Conservation (phyloP, 768 basidiomycete genomes). For the Steccherinum ochraceum region DNA sequence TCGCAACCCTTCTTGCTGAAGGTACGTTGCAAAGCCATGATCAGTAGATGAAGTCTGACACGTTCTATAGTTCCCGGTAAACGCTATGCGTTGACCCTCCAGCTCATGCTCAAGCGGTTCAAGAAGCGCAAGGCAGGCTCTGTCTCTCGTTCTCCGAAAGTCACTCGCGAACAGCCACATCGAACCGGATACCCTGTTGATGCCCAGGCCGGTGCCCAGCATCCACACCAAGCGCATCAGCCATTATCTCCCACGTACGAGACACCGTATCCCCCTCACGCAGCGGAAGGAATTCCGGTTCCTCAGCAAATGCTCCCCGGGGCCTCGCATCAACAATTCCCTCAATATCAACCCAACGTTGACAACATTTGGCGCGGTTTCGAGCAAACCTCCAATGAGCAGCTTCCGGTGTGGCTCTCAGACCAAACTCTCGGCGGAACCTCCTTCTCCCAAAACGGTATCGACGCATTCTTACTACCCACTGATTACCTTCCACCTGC, state of each 20-base stretch:
- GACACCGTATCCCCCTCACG: conserved; percentile 26
- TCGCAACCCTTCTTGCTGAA: conserved; percentile 70
- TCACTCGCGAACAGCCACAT: conserved; percentile 42
- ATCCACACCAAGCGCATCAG: conserved; percentile 19
- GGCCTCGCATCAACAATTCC: conserved; percentile 18
- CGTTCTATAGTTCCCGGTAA: conserved; percentile 72
- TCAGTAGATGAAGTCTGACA: conserved; percentile 18
- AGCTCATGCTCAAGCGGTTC: conserved; percentile 80
- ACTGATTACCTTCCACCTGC: conserved; percentile 64
- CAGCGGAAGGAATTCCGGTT: conserved; percentile 21
- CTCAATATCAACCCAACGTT: conserved; percentile 27
- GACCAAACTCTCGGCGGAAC: conserved; percentile 76
- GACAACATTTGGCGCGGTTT: conserved; percentile 76
- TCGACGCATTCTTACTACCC: conserved; percentile 81
- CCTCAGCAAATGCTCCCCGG: conserved; percentile 22
- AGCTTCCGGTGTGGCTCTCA: conserved; percentile 81
- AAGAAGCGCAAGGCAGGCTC: conserved; percentile 54
- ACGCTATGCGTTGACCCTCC: conserved; percentile 85
- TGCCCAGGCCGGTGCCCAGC: conserved; percentile 27
- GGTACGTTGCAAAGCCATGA: conserved; percentile 41
- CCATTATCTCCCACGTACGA: conserved; percentile 57
- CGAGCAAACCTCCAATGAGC: conserved; percentile 64
- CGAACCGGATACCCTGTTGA: conserved; percentile 30
- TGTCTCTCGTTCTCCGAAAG: conserved; percentile 54
- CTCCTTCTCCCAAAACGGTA: conserved; percentile 73